phyloP scores from a whole-genome alignment of 805 yeast species.

The Teunomyces panamensis region DNA sequence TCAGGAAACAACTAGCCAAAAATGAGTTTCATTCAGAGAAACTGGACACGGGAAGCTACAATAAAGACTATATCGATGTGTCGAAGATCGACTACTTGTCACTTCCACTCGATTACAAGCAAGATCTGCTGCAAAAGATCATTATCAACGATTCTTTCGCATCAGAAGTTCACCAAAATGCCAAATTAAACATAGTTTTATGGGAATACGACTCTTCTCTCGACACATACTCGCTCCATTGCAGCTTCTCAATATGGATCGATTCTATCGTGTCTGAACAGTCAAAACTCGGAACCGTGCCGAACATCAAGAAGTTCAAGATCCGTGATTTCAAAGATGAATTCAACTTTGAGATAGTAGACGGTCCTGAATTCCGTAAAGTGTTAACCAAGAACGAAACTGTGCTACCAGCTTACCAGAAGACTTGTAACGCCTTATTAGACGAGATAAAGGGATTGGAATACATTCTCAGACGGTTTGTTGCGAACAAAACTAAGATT shows the following conservation, averaged over 20 bases:
- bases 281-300: conserved; percentile 5
- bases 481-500: conserved; percentile 15
- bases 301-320: conserved; percentile 4
- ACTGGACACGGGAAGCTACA: not conserved
- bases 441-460: conserved; percentile 35
- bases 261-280: conserved; percentile 6
- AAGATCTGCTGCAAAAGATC: conserved; percentile 17
- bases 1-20: conserved; percentile 11
- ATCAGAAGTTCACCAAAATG: conserved; percentile 11
- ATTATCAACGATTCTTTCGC: conserved; percentile 28
- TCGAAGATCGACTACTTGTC: conserved; percentile 28
- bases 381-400: conserved; percentile 30
- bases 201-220: conserved; percentile 21
- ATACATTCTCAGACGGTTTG: conserved; percentile 18
- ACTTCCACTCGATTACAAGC: conserved; percentile 22
- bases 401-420: conserved; percentile 26
- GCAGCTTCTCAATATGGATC: conserved; percentile 28
- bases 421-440: conserved; percentile 18
- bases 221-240: conserved; percentile 14
- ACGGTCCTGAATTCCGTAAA: conserved; percentile 43
- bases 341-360: conserved; percentile 36
- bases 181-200: conserved; percentile 20
- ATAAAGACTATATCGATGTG: conserved; percentile 14
- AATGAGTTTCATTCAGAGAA: conserved; percentile 7
- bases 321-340: conserved; percentile 23